A percentile compares a stretch with the other conserved stretches of the same genome.
These are phyloP conservation scores for Alternaria viburni DNA, from an alignment of 2,329 filamentous ascomycete species.

Conservation along the genomic window DNA sequence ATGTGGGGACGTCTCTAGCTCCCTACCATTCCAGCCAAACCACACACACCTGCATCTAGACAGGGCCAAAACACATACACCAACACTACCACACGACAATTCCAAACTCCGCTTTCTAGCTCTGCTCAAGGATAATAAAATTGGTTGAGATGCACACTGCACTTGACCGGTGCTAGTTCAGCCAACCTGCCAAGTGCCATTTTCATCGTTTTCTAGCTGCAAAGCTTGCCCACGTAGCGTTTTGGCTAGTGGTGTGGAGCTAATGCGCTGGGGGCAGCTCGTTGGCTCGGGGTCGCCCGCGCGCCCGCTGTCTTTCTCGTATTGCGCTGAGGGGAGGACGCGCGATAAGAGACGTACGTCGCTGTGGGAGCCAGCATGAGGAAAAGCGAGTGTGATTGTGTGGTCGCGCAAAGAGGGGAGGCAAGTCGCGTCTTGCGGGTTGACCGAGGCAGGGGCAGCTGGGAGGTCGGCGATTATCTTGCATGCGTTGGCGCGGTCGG, in stretches of 20 bases:
- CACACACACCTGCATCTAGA: neutral
- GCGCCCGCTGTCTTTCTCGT: conserved; percentile 1
- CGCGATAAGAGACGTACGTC: neutral
- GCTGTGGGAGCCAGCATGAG: neutral
- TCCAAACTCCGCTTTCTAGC: neutral
- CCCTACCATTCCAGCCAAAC: neutral
- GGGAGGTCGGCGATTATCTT: neutral
- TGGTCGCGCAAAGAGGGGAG: neutral
- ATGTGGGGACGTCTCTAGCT: neutral
- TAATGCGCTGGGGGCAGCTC: neutral
- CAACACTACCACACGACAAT: neutral
- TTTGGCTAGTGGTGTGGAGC: neutral
- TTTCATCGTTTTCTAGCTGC: neutral
- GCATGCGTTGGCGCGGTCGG: neutral
- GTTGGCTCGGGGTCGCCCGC: neutral
- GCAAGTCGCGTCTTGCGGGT: neutral
- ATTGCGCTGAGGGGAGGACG: neutral
- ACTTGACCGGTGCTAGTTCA: neutral
- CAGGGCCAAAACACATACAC: neutral
- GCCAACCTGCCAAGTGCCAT: neutral
- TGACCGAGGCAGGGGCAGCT: neutral
- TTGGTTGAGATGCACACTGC: neutral
- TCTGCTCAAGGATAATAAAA: neutral
- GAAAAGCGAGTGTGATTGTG: neutral
- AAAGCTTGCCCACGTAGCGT: neutral